phyloP scores from a whole-genome alignment of 2,329 filamentous ascomycete genomes.

The Penicillium sp. region DNA sequence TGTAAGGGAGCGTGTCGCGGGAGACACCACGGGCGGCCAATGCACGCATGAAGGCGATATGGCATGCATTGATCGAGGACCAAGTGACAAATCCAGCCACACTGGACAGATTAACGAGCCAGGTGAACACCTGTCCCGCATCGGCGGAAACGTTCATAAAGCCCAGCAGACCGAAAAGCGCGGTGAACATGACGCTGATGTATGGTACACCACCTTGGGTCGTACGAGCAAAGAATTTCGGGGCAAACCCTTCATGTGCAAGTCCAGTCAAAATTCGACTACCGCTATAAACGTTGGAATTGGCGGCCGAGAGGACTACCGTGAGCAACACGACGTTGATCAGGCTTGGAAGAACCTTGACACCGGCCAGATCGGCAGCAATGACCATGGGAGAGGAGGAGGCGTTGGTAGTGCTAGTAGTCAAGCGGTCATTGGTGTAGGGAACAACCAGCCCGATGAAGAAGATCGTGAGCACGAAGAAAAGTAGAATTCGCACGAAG shows the following conservation, averaged over 20 bases:
- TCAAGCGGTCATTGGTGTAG: constrained; percentile 62
- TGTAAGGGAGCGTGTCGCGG: constrained; percentile 65
- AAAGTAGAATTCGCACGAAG: constrained; percentile 73
- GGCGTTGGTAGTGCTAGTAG: constrained; percentile 35
- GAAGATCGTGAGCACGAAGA: constrained; percentile 57
- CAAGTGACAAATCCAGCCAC: constrained; percentile 45
- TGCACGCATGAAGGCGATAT: constrained; percentile 68
- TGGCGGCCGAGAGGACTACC: constrained; percentile 49
- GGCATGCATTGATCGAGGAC: constrained; percentile 56
- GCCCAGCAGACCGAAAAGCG: constrained; percentile 66
- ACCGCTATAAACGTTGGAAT: constrained; percentile 52
- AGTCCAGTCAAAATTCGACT: constrained; percentile 73
- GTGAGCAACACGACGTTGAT: constrained; percentile 51
- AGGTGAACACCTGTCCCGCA: constrained; percentile 63
- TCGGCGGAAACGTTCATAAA: constrained; percentile 71
- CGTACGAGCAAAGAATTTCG: constrained; percentile 48
- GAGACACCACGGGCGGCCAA: constrained; percentile 62
- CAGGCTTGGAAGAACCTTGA: constrained; percentile 45
- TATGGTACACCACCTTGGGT: constrained; percentile 52
- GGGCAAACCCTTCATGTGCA: constrained; percentile 53
- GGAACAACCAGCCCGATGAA: constrained; percentile 75
- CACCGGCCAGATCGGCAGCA: constrained; percentile 45
- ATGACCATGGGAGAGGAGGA: constrained; percentile 51
- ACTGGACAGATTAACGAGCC: constrained; percentile 44
- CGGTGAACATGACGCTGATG: constrained; percentile 50